These are phyloP conservation scores for Onygenales sp. DNA, from an alignment of 2,329 filamentous ascomycete genomes.

Conservation along the genomic window DNA sequence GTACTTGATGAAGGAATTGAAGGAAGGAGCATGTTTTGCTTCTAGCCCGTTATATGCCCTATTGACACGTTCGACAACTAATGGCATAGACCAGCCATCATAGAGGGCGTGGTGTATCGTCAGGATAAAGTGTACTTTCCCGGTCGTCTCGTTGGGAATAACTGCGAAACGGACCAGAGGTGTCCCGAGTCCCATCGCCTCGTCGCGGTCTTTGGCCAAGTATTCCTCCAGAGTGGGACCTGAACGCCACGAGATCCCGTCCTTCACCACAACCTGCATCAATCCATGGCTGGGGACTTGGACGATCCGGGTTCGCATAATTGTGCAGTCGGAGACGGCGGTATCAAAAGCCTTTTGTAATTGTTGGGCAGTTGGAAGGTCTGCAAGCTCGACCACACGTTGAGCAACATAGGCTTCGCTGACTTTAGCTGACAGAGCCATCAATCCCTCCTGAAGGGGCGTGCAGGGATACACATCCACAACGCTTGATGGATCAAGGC, in stretches of 20 bases:
- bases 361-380: conserved; percentile 15
- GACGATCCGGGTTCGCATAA: conserved; percentile 32
- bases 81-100: conserved; percentile 28
- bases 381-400: conserved; percentile 21
- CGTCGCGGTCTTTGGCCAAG: conserved; percentile 9
- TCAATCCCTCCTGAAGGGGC: conserved; percentile 31
- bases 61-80: conserved; percentile 24
- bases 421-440: conserved; percentile 29
- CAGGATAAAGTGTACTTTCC: conserved; percentile 17
- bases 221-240: conserved; percentile 10
- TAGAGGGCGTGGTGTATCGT: conserved; percentile 32
- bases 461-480: conserved; percentile 25
- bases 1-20: conserved; percentile 44
- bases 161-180: conserved; percentile 15
- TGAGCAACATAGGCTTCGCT: conserved; percentile 32
- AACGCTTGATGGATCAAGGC: conserved; percentile 11
- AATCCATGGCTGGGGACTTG: conserved; percentile 13
- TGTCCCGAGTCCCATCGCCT: conserved; percentile 16
- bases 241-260: conserved; percentile 14
- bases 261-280: conserved; percentile 17
- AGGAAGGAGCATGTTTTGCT: conserved; percentile 16
- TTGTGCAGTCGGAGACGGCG: conserved; percentile 24
- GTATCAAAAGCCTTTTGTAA: conserved; percentile 31
- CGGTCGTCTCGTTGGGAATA: conserved; percentile 4
- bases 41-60: conserved; percentile 13